Conservation (phyloP, 352 stramenopile genomes). For the Globisporangium perplexum region DNA sequence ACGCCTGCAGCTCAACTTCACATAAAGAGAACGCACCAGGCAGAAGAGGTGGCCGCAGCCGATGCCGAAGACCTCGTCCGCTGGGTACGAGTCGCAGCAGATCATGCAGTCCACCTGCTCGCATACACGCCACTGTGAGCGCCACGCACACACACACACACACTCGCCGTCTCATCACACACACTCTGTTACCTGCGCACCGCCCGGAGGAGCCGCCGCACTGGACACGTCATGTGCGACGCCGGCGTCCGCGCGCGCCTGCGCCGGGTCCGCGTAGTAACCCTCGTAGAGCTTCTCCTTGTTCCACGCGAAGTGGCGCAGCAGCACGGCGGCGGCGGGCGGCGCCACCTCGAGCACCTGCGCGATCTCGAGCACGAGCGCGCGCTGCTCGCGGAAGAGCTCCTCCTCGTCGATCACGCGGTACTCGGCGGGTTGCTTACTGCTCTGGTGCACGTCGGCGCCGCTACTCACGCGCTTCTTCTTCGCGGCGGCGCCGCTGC, state of each 20-base stretch:
- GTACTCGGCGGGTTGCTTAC: constrained; percentile 44
- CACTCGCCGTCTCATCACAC: no score
- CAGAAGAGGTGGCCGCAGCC: constrained; percentile 98
- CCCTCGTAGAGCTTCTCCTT: constrained; percentile 88
- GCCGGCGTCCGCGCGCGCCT: constrained; percentile 44
- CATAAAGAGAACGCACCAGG: no score
- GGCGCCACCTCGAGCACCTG: constrained; percentile 69
- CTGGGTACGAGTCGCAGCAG: constrained; percentile 90
- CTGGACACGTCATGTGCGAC: constrained; percentile 62
- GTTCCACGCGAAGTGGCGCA: constrained; percentile 86
- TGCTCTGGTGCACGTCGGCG: constrained; percentile 23
- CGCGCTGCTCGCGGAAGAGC: constrained; percentile 59
- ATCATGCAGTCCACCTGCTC: constrained; percentile 89
- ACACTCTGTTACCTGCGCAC: no score
- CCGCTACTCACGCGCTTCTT: constrained; percentile 60
- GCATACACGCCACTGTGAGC: no score
- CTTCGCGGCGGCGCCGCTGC: constrained; percentile 38
- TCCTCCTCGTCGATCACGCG: constrained; percentile 81
- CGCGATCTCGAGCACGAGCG: constrained; percentile 65
- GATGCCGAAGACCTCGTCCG: constrained; percentile 85
- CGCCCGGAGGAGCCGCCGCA: constrained; percentile 26
- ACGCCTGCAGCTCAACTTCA: no score
- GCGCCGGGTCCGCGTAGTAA: constrained; percentile 71
- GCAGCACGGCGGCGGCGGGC: constrained; percentile 58
- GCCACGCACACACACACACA: no score